Conservation (phyloP, 2,329 filamentous ascomycete genomes). For the Nemania bipapillata region DNA sequence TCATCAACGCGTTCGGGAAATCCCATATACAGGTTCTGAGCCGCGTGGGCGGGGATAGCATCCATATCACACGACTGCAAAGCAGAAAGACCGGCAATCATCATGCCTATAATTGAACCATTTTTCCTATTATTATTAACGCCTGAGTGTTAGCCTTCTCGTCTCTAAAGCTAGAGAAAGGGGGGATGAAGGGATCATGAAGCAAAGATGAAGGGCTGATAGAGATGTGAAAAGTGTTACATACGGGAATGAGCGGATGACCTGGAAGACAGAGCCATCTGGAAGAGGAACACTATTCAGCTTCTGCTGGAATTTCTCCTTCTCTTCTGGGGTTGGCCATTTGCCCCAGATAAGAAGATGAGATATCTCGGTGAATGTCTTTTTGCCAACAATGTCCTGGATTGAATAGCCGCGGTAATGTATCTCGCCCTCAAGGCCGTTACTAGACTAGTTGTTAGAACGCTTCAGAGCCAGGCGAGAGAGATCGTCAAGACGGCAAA, state of each 20-base stretch:
- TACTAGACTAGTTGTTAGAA: conserved; percentile 20
- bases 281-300: conserved; percentile 37
- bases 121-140: conserved; percentile 28
- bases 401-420: conserved; percentile 37
- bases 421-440: conserved; percentile 34
- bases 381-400: conserved; percentile 37
- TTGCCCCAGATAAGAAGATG: conserved; percentile 39
- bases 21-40: conserved; percentile 38
- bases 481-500: neutral
- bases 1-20: conserved; percentile 37
- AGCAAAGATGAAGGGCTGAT: no score
- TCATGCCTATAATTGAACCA: conserved; percentile 41
- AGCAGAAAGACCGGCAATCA: conserved; percentile 38
- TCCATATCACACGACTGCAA: conserved; percentile 36
- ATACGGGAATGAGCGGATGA: conserved; percentile 38
- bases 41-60: conserved; percentile 35
- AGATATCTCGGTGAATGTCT: conserved; percentile 36
- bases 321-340: conserved; percentile 33
- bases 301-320: conserved; percentile 28
- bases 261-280: conserved; percentile 31
- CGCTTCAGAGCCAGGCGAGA: neutral
- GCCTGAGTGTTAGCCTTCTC: neutral
- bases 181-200: neutral
- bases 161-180: neutral
- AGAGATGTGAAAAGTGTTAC: neutral